Evolutionary conservation across 805 yeast species (phyloP).

Genomic region (Saccharomycopsis malanga): DNA sequence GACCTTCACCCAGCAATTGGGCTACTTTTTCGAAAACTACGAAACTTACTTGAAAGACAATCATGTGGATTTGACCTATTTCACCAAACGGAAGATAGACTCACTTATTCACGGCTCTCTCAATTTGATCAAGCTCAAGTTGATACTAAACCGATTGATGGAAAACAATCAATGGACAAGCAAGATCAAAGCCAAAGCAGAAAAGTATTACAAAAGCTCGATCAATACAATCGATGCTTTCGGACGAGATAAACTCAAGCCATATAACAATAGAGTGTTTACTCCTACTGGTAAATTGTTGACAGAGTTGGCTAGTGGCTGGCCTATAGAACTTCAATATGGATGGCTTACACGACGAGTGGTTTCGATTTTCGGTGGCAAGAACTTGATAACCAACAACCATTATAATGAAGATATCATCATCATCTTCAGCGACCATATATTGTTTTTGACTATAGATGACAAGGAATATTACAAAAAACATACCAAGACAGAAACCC

Average conservation of each 20-base stretch:
- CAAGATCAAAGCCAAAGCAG: constrained; percentile 25
- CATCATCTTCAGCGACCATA: constrained; percentile 73
- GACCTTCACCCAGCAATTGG: constrained; percentile 44
- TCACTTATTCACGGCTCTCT: constrained; percentile 60
- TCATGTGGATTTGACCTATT: constrained; percentile 24
- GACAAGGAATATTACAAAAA: constrained; percentile 36
- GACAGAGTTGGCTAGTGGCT: constrained; percentile 72
- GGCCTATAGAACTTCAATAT: constrained; percentile 83
- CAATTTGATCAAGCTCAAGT: constrained; percentile 63
- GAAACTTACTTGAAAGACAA: constrained; percentile 27
- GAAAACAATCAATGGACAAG: constrained; percentile 40
- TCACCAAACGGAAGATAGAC: constrained; percentile 47
- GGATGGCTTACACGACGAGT: constrained; percentile 88
- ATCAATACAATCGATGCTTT: constrained; percentile 72
- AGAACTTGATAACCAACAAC: constrained; percentile 28
- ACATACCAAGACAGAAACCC: constrained; percentile 10
- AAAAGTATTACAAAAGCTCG: constrained; percentile 44
- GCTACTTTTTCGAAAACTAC: constrained; percentile 35
- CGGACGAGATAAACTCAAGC: constrained; percentile 48
- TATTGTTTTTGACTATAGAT: constrained; percentile 54
- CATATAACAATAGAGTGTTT: constrained; percentile 60
- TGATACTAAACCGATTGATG: constrained; percentile 58
- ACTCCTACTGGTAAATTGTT: constrained; percentile 88
- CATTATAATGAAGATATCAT: constrained; percentile 44
- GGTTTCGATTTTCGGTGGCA: constrained; percentile 60